Base-by-base conservation (phyloP, 2,329 filamentous ascomycete genomes). In the Lecanicillium sp. region DNA sequence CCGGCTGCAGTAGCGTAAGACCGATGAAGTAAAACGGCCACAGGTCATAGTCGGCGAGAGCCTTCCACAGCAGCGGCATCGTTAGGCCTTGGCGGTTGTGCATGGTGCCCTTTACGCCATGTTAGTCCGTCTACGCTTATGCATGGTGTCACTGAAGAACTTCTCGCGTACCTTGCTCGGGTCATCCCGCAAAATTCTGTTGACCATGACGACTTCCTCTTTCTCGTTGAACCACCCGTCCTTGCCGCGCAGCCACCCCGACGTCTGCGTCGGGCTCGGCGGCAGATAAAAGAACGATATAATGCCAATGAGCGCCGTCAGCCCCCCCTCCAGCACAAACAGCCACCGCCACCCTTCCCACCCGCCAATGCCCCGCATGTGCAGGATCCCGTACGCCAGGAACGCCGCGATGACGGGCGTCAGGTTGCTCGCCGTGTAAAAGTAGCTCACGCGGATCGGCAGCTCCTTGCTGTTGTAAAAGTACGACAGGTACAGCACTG, bases 131-230 rank as follows among this genome's bases (percentile, higher is more conserved):
- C n/a, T n/a, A n/a, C n/a, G n/a, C n/a, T n/a, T n/a, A n/a, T n/a
- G n/a, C n/a, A n/a, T n/a, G n/a, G n/a, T n/a, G n/a, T n/a, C n/a
- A n/a, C n/a, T n/a, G n/a, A n/a, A n/a, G n/a, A n/a, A n/a, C n/a
- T n/a, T n/a, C n/a, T 21, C 4, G 41, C 30, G 6, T 5, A 49
- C 46, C 56, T 79, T 80, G 37, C 69, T 72, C 0, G 79, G 79
- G 48, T 83, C 81, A 37, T 84, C 81, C 1, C 81, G 74, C 7
- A 73, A 55, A 8, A 73, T 62, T 1, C 82, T 68, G 54, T 83
- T 84, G 32, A 83, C 77, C 2, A 84, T 70, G 49, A 84, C 83
- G 19, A 67, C 67, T 49, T 81, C 75, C 53, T 83, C 79, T 60
- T 60, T 72, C 37, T 81, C 75, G 3, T 58, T 75, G 58, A 83